Conservation (phyloP, 176 grass and related monocot genomes). For the Aegilops umbellulata region DNA sequence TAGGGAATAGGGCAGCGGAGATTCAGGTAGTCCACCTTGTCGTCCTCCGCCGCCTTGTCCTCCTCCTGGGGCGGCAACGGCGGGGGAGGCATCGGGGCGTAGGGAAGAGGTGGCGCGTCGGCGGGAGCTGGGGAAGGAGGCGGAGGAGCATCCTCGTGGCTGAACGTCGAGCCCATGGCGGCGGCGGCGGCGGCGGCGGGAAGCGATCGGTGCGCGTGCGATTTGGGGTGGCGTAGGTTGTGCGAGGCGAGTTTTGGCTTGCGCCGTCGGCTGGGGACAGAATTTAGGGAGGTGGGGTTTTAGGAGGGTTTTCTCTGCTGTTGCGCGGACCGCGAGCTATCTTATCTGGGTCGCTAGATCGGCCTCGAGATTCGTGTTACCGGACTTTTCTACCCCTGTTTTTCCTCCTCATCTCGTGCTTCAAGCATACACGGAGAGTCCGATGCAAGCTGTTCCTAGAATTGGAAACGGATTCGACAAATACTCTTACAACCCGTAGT, state of each 20-base stretch:
- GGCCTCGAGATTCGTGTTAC: neutral
- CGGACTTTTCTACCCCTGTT: neutral
- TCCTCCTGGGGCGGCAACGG: neutral
- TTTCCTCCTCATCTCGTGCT: neutral
- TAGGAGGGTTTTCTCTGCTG: slow-evolving; percentile 38
- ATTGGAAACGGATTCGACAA: neutral
- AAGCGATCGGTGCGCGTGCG: neutral
- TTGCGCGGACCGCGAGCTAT: neutral
- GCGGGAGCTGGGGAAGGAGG: neutral
- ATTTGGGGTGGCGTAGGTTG: slow-evolving; percentile 4
- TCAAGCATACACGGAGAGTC: neutral
- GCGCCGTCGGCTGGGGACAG: slow-evolving; percentile 21
- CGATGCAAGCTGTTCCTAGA: neutral
- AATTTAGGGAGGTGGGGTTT: slow-evolving; percentile 30
- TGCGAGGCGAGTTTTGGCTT: slow-evolving; percentile 1
- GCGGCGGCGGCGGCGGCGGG: neutral
- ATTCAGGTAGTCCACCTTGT: slow-evolving; percentile 76
- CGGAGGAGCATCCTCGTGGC: slow-evolving; percentile 16
- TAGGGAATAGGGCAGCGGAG: slow-evolving; percentile 67
- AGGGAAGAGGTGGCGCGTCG: slow-evolving; percentile 8
- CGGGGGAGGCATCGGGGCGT: neutral
- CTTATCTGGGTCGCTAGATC: neutral
- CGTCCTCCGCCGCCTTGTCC: slow-evolving; percentile 32
- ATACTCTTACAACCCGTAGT: neutral
- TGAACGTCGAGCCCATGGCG: slow-evolving; percentile 41